phyloP scores from a whole-genome alignment of 2,329 filamentous ascomycete species.

The Cladosporium sp. region DNA sequence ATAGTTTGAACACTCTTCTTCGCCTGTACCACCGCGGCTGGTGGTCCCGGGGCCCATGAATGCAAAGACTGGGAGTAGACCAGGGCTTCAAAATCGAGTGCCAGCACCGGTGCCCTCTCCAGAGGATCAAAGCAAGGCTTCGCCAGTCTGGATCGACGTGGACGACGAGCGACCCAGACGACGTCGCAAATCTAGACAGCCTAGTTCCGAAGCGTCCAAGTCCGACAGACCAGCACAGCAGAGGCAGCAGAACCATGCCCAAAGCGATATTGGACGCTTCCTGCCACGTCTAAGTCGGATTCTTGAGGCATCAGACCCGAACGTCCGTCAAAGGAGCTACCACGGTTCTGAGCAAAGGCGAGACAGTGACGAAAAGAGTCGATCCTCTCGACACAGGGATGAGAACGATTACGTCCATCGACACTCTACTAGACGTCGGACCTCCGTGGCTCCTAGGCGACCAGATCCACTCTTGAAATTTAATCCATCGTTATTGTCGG shows the following conservation, averaged over 20 bases:
- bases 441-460: slow-evolving; percentile 39
- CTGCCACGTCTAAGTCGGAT: slow-evolving; percentile 46
- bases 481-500: slow-evolving; percentile 47
- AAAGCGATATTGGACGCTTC: slow-evolving; percentile 35
- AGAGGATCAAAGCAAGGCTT: slow-evolving; percentile 27
- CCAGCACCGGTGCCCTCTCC: slow-evolving; percentile 26
- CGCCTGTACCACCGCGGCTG: slow-evolving; percentile 30
- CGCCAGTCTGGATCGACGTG: slow-evolving; percentile 35
- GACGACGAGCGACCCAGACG: slow-evolving; percentile 27
- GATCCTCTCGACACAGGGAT: slow-evolving; percentile 25
- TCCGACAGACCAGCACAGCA: not conserved
- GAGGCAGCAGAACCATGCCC: slow-evolving; percentile 18
- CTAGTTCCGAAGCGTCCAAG: not conserved
- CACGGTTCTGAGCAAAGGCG: not conserved
- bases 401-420: slow-evolving; percentile 27
- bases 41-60: slow-evolving; percentile 30
- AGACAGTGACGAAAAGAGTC: slow-evolving; percentile 13
- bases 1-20: slow-evolving; percentile 27
- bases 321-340: slow-evolving; percentile 9
- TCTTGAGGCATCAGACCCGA: slow-evolving; percentile 39
- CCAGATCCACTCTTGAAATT: slow-evolving; percentile 36
- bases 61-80: slow-evolving; percentile 23
- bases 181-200: slow-evolving; percentile 18
- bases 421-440: slow-evolving; percentile 35
- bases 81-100: slow-evolving; percentile 27